Conservation (phyloP, 306 rosid species). For the Citrullus mucosospermus region DNA sequence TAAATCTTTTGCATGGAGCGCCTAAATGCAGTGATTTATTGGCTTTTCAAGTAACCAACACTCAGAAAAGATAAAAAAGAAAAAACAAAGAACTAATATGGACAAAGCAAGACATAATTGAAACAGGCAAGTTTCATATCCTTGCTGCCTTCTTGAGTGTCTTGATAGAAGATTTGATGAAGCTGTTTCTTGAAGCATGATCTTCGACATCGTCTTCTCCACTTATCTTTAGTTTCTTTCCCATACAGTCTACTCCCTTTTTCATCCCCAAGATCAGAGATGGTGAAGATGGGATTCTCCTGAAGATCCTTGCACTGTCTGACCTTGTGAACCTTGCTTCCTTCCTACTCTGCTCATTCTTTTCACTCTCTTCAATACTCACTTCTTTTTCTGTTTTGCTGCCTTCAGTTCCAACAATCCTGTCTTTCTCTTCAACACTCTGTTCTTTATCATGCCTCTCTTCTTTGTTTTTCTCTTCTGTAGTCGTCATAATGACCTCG, state of each 20-base stretch:
- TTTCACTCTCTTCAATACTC: conserved; percentile 34
- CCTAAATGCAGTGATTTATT: conserved; percentile 19
- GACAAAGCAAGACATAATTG: neutral
- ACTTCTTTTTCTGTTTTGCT: conserved; percentile 19
- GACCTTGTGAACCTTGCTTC: conserved; percentile 47
- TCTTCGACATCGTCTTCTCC: conserved; percentile 34
- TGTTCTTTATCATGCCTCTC: neutral
- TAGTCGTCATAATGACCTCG: neutral
- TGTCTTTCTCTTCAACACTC: neutral
- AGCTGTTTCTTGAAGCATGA: conserved; percentile 25
- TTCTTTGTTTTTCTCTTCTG: conserved; percentile 16
- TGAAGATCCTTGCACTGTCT: conserved; percentile 60
- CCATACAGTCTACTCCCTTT: conserved; percentile 57
- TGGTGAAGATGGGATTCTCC: conserved; percentile 88
- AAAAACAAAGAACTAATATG: neutral
- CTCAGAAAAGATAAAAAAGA: neutral
- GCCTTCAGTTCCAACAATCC: conserved; percentile 15
- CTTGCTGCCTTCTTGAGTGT: conserved; percentile 58
- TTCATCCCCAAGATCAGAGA: conserved; percentile 59
- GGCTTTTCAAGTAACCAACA: conserved; percentile 17
- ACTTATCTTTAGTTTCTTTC: conserved; percentile 46
- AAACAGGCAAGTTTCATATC: conserved; percentile 24
- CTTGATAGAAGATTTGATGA: conserved; percentile 52
- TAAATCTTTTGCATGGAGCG: conserved; percentile 6
- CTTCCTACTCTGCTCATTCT: conserved; percentile 33